phyloP scores from a whole-genome alignment of 345 rosid genomes.

The Dimocarpus longan region DNA sequence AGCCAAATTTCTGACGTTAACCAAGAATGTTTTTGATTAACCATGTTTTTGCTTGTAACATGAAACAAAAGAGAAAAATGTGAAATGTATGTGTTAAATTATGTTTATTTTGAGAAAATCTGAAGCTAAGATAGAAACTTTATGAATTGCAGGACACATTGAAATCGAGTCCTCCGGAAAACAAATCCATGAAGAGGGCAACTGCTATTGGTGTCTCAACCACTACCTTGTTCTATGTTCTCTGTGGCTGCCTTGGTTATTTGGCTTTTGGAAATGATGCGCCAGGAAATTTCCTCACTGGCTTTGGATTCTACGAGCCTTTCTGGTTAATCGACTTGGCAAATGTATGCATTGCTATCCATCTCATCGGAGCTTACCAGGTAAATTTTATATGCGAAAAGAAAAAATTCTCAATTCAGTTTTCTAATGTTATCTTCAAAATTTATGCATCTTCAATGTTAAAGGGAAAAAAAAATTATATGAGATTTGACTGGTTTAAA shows the following conservation, averaged over 20 bases:
- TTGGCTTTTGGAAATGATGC: slow-evolving; percentile 88
- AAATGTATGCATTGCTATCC: slow-evolving; percentile 78
- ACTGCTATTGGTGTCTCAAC: slow-evolving; percentile 48
- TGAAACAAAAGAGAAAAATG: too few species aligned
- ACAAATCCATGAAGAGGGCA: slow-evolving; percentile 72
- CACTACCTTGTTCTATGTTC: slow-evolving; percentile 71
- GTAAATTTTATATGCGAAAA: slow-evolving; percentile 24
- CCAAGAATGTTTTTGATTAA: too few species aligned
- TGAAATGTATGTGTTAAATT: background rate
- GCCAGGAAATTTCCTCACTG: slow-evolving; percentile 88
- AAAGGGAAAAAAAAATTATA: too few species aligned
- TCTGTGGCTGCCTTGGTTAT: slow-evolving; percentile 81
- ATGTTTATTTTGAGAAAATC: background rate
- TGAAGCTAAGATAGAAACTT: background rate
- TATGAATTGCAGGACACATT: slow-evolving; percentile 50
- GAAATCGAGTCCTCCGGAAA: slow-evolving; percentile 65
- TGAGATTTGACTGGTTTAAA: background rate
- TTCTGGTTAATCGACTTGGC: slow-evolving; percentile 86
- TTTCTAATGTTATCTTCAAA: too few species aligned
- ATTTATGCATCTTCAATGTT: too few species aligned
- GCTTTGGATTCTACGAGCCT: slow-evolving; percentile 87
- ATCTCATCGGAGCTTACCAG: slow-evolving; percentile 88
- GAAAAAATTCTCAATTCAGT: too few species aligned
- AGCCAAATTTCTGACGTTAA: too few species aligned
- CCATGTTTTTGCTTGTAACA: too few species aligned